Percentiles rank a stretch among this genome's conserved stretches.
Conservation (phyloP, 306 rosid species). For the Begonia fuchsioides region DNA sequence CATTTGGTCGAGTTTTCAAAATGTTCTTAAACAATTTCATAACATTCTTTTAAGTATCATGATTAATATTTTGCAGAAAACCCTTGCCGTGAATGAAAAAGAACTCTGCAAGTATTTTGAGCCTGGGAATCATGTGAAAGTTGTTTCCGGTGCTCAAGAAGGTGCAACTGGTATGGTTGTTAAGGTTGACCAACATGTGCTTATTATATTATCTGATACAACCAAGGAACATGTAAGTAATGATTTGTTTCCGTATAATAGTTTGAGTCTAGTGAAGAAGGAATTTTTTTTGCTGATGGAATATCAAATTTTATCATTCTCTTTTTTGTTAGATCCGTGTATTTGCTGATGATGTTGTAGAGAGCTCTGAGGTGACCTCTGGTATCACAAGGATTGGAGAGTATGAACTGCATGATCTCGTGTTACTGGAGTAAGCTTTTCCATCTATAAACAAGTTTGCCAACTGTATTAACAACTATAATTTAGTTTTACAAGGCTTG, state of each 20-base stretch:
- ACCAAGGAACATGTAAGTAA: slow-evolving; percentile 91
- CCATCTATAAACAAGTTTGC: background rate
- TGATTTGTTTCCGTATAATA: slow-evolving; percentile 1
- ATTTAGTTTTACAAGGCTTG: slow-evolving; percentile 7
- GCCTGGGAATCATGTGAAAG: slow-evolving; percentile 96
- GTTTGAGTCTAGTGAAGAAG: background rate
- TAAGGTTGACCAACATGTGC: slow-evolving; percentile 90
- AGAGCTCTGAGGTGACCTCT: slow-evolving; percentile 93
- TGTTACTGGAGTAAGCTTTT: slow-evolving; percentile 66
- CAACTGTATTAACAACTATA: background rate
- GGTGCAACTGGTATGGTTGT: slow-evolving; percentile 99
- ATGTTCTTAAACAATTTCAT: background rate
- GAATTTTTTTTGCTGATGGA: slow-evolving; percentile 7
- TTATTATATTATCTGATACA: slow-evolving; percentile 84
- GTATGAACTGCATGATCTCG: slow-evolving; percentile 96
- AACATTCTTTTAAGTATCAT: slow-evolving; percentile 2
- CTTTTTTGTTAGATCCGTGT: slow-evolving; percentile 55
- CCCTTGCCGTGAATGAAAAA: slow-evolving; percentile 74
- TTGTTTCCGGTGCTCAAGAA: slow-evolving; percentile 86
- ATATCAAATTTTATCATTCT: slow-evolving; percentile 10
- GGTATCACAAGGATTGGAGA: slow-evolving; percentile 91
- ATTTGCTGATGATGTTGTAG: slow-evolving; percentile 97
- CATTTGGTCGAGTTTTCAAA: background rate
- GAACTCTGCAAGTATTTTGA: slow-evolving; percentile 94
- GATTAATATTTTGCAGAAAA: slow-evolving; percentile 31